Evolutionary conservation across 2,329 filamentous ascomycete species (phyloP), one percentile per base, ranked within the genome.

Genomic region (Exserohilum rostratum): DNA sequence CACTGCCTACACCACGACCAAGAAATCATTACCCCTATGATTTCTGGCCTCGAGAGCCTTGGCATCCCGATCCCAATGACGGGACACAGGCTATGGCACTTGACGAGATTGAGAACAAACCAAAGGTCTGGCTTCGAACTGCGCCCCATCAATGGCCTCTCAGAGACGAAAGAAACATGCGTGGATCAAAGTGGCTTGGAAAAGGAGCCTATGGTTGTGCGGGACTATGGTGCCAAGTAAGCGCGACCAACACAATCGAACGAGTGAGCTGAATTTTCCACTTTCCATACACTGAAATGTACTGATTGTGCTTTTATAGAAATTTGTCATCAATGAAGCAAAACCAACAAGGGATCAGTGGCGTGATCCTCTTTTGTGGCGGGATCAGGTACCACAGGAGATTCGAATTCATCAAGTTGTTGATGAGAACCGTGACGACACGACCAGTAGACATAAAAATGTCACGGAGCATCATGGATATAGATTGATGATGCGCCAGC

Each of bases 401-500:
- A 47, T 53, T 18, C 38, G 30, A 3, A 53, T 48, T 18, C 50
- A 53, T 29, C 17, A 40, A 35, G 27, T 34, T 6, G 35, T 53
- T 18, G 50, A 47, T 22, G 40, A 33, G 10, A 10, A 6, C n/a
- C 27, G 12, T 5, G 27, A 5, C 5, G 20, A 29, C 11, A 11
- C 15, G 9, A 18, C 17, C 15, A 12, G 12, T 11, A 9, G 33
- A 3, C 20, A 34, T 25, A 7, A 6, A 15, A 43, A 33, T 38
- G 22, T 55, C 13, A 15, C 46, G 12, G 4, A 35, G 35, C 47
- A 55, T 18, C 10, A 27, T 11, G 46, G 46, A 7, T 40, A 55
- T 30, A 29, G 53, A 25, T 31, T 55, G 9, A 46, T 50, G 42
- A 51, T 55, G 53, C 20, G 15, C 9, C 34, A 42, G 13, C 42